These are phyloP conservation scores for Fusarium devonianum DNA, from an alignment of 2,329 filamentous ascomycete species.

Conservation along the genomic window DNA sequence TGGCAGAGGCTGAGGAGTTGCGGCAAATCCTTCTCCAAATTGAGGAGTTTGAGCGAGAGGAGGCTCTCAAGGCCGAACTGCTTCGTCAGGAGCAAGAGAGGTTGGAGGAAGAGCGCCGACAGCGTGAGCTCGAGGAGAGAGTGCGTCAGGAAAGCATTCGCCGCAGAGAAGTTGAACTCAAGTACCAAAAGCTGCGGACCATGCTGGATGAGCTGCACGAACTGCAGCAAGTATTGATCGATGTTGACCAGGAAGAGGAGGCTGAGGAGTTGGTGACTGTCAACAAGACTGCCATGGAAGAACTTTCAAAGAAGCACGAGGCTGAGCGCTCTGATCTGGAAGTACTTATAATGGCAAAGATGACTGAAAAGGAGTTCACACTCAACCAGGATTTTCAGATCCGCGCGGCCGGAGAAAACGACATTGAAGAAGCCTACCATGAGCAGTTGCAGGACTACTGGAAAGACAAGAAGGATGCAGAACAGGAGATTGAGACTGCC, in stretches of 20 bases:
- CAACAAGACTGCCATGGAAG: conserved; percentile 35
- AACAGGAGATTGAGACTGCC: conserved; percentile 42
- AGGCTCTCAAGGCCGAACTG: conserved; percentile 52
- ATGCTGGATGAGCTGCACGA: conserved; percentile 52
- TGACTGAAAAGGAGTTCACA: conserved; percentile 45
- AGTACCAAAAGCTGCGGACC: conserved; percentile 49
- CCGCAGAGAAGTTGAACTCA: conserved; percentile 48
- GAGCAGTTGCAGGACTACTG: conserved; percentile 50
- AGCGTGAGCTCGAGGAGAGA: conserved; percentile 49
- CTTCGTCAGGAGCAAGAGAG: conserved; percentile 49
- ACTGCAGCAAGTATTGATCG: conserved; percentile 51
- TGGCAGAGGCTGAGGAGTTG: conserved; percentile 46
- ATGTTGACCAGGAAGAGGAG: conserved; percentile 49
- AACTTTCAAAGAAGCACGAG: conserved; percentile 46
- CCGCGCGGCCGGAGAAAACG: conserved; percentile 51
- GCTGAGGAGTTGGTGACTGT: conserved; percentile 38
- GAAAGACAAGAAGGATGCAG: conserved; percentile 45
- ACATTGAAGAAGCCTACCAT: conserved; percentile 55
- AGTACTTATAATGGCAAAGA: conserved; percentile 35
- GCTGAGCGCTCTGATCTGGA: conserved; percentile 44
- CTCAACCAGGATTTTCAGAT: conserved; percentile 52
- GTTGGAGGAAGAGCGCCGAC: conserved; percentile 47
- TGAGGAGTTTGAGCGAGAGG: conserved; percentile 57
- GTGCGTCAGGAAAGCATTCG: conserved; percentile 51
- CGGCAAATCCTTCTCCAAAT: conserved; percentile 54